Base-by-base conservation (phyloP, 495 filamentous ascomycete species). In the Acidomyces sp. region DNA sequence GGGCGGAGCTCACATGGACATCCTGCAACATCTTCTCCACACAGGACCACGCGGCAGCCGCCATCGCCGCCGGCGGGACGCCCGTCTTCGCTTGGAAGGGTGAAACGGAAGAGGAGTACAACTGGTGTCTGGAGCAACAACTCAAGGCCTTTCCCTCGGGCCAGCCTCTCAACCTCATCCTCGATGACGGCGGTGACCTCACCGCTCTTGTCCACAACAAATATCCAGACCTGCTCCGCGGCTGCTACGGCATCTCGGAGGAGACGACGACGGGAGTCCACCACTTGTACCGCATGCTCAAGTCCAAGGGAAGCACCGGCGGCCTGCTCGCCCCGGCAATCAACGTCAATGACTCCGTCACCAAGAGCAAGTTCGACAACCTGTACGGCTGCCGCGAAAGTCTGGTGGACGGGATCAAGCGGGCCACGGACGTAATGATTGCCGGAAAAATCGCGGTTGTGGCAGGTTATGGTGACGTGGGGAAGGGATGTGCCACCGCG, bases 341-440 rank as follows among this genome's bases (percentile, higher is more conserved):
- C 78, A 97, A 97, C 67, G 90, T 97, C 71, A 97, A 97, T 71
- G 87, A 95, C 74, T 83, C 82, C 46, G 87, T 95, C 58, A 94
- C 90, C 62, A 95, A 96, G 80, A 94, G 85, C 68, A 97, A 97
- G 73, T 97, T 97, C 64, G 90, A 97, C 76, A 97, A 97, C 75
- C 72, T 96, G 42, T 97, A 96, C 74, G 92, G 92, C 52, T 97
- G 90, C 83, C 80, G 85, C 61, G 90, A 97, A 72, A 95, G 90
- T 44, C 78, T 97, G 58, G 80, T 97, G 49, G 90, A 97, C 64
- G 90, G 90, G 66, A 97, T 97, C 77, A 97, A 96, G 81, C 88
- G 90, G 69, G 90, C 90, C 42, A 97, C 90, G 60, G 90, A 97
- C 72, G 90, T 96, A 64, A 97, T 97, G 90, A 85, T 97, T 72